Percentiles rank a stretch among this genome's conserved stretches.
phyloP scores from a whole-genome alignment of 2,329 filamentous ascomycete species.

The Talaromyces atroroseus region DNA sequence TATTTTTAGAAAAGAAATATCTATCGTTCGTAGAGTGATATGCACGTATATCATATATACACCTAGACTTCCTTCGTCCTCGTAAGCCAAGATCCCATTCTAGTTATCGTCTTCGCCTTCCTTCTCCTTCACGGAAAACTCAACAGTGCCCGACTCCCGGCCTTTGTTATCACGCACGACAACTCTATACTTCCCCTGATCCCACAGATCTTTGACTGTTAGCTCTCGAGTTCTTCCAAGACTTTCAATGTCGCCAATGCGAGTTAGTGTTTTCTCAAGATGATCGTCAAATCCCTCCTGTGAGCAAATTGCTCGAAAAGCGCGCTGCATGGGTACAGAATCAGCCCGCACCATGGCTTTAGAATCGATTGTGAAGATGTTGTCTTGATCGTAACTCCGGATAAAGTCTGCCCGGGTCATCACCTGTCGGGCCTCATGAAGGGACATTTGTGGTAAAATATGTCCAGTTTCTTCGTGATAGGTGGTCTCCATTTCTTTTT shows the following conservation, averaged over 20 bases:
- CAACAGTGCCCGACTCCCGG: slow-evolving; percentile 42
- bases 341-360: slow-evolving; percentile 83
- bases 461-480: slow-evolving; percentile 66
- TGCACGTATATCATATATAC: neutral
- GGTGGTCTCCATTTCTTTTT: slow-evolving; percentile 55
- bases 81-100: neutral
- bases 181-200: slow-evolving; percentile 74
- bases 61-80: neutral
- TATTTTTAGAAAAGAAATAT: neutral
- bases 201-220: slow-evolving; percentile 88
- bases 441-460: slow-evolving; percentile 70
- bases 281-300: slow-evolving; percentile 74
- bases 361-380: slow-evolving; percentile 91
- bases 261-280: slow-evolving; percentile 72
- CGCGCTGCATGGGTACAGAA: slow-evolving; percentile 91
- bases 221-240: slow-evolving; percentile 89
- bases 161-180: slow-evolving; percentile 45
- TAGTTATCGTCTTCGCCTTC: slow-evolving; percentile 28
- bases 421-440: slow-evolving; percentile 80
- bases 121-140: slow-evolving; percentile 41
- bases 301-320: slow-evolving; percentile 77
- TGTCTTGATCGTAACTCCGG: slow-evolving; percentile 83
- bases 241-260: slow-evolving; percentile 89
- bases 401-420: slow-evolving; percentile 98
- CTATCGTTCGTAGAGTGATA: neutral